Conservation (phyloP, 2,329 filamentous ascomycete genomes). For the Emmonsiellopsis sp. region DNA sequence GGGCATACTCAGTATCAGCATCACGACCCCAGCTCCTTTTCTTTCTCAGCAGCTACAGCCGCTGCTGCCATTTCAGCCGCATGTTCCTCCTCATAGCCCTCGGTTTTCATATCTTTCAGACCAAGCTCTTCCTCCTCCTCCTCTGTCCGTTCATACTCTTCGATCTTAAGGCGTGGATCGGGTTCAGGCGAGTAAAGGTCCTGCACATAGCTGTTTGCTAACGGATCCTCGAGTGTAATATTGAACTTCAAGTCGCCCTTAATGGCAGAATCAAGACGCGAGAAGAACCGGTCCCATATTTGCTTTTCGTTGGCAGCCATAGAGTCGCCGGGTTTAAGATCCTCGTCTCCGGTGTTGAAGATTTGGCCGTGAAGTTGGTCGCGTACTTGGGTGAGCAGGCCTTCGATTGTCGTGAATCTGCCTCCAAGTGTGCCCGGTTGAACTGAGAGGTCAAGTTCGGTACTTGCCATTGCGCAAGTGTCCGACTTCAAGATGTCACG, state of each 20-base stretch:
- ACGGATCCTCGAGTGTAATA: slow-evolving; percentile 73
- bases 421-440: slow-evolving; percentile 92
- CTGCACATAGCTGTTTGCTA: slow-evolving; percentile 91
- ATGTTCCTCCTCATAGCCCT: slow-evolving; percentile 63
- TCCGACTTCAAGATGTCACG: slow-evolving; percentile 96
- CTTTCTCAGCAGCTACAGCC: neutral
- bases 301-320: slow-evolving; percentile 55
- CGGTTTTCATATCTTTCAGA: slow-evolving; percentile 82
- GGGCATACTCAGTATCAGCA: neutral
- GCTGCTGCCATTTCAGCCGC: slow-evolving; percentile 1
- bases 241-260: slow-evolving; percentile 71
- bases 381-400: slow-evolving; percentile 82
- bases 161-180: slow-evolving; percentile 71
- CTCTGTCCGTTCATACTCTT: slow-evolving; percentile 76
- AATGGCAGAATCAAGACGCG: slow-evolving; percentile 65
- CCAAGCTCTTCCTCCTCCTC: slow-evolving; percentile 94
- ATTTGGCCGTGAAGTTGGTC: slow-evolving; percentile 83
- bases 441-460: slow-evolving; percentile 76
- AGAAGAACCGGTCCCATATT: slow-evolving; percentile 77
- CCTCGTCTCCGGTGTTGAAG: slow-evolving; percentile 59
- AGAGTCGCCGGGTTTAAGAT: slow-evolving; percentile 63
- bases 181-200: slow-evolving; percentile 68
- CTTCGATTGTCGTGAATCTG: slow-evolving; percentile 93
- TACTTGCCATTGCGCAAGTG: slow-evolving; percentile 76
- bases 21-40: neutral